phyloP scores from a whole-genome alignment of 2,329 filamentous ascomycete species.

The Fusarium armeniacum region DNA sequence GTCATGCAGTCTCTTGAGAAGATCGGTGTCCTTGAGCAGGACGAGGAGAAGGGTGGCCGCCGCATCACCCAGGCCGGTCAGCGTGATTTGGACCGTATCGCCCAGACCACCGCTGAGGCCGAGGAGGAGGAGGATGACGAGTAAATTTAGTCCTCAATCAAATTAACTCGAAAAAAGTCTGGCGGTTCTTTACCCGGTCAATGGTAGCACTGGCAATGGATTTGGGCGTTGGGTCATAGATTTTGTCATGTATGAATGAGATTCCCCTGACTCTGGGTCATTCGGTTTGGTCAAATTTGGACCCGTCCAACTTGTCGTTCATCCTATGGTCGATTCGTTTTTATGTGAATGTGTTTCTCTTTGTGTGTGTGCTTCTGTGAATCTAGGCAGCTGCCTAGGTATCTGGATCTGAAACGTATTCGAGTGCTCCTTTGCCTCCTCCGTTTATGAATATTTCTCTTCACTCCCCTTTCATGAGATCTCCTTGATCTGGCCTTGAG shows the following conservation, averaged over 20 bases:
- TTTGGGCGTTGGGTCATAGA: slow-evolving; percentile 60
- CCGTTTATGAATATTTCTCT: neutral
- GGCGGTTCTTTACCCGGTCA: slow-evolving; percentile 37
- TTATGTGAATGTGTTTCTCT: slow-evolving; percentile 31
- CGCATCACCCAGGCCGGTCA: slow-evolving; percentile 98
- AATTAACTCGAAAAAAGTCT: slow-evolving; percentile 47
- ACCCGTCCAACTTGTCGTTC: slow-evolving; percentile 51
- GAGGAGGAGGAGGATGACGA: slow-evolving; percentile 77
- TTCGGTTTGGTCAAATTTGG: slow-evolving; percentile 55
- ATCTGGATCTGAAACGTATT: neutral
- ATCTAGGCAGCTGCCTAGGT: neutral
- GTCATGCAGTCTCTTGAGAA: slow-evolving; percentile 98
- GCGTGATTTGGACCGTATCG: slow-evolving; percentile 98
- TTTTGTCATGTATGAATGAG: slow-evolving; percentile 60
- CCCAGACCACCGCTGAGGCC: slow-evolving; percentile 82
- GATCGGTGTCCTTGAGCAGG: slow-evolving; percentile 97
- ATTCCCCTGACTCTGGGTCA: slow-evolving; percentile 56
- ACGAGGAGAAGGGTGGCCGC: slow-evolving; percentile 98
- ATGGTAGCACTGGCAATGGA: slow-evolving; percentile 49
- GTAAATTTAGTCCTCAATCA: slow-evolving; percentile 59
- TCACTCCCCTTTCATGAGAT: neutral
- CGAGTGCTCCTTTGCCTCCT: neutral
- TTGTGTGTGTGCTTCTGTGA: neutral
- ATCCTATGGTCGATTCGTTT: slow-evolving; percentile 23
- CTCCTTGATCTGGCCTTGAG: neutral